A percentile compares a stretch with the other conserved stretches of the same genome.
Evolutionary conservation across 179 eudicot genomes (phyloP).

Genomic region (Drosera spatulata): DNA sequence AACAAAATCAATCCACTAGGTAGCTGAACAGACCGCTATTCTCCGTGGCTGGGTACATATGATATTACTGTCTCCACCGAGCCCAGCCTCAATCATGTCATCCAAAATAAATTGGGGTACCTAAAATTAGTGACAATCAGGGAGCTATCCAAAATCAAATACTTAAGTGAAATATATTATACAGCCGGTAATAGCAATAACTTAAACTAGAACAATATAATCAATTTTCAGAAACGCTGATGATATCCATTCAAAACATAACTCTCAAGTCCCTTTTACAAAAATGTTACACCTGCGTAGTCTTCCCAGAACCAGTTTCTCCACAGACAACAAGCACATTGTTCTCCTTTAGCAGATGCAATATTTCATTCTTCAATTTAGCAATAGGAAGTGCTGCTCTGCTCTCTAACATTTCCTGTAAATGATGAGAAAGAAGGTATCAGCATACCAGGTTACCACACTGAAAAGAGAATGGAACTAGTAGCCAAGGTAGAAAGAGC

Average conservation of each 20-base stretch:
- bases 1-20: not conserved
- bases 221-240: not conserved
- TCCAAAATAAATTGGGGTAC: slow-evolving; percentile 95
- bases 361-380: slow-evolving; percentile 56
- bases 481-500: too few relatives aligned
- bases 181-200: too few relatives aligned
- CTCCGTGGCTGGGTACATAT: slow-evolving; percentile 95
- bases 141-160: not conserved
- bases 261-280: not conserved
- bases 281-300: slow-evolving; percentile 63
- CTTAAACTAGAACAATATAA: not conserved
- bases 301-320: slow-evolving; percentile 96
- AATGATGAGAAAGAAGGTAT: slow-evolving; percentile 1
- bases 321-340: slow-evolving; percentile 83
- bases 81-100: slow-evolving; percentile 80
- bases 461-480: too few relatives aligned
- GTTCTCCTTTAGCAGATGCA: slow-evolving; percentile 48
- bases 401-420: slow-evolving; percentile 64
- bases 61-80: slow-evolving; percentile 76
- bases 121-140: slow-evolving; percentile 25
- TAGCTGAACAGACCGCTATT: slow-evolving; percentile 63
- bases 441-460: not conserved
- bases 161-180: too few relatives aligned
- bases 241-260: not conserved
- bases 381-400: slow-evolving; percentile 87